phyloP scores from a whole-genome alignment of 257 asterid genomes.

The Cordia subcordata region DNA sequence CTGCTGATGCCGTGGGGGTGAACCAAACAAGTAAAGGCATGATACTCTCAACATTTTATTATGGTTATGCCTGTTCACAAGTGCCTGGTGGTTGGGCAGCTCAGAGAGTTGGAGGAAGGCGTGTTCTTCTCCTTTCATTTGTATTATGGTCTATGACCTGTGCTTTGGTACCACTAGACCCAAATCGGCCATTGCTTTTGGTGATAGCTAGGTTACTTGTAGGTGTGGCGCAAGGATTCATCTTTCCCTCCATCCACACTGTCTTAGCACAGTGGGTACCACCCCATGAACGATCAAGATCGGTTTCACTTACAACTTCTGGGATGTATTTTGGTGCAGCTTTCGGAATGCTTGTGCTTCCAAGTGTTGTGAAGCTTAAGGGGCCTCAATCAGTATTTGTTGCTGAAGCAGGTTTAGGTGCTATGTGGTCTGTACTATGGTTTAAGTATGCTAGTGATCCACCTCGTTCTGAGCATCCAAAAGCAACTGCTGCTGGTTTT shows the following conservation, averaged over 20 bases:
- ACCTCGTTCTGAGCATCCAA: conserved; percentile 8
- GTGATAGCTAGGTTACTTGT: conserved; percentile 2
- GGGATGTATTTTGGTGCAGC: conserved; percentile 5
- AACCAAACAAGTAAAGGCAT: conserved; percentile 3
- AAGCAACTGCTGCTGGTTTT: conserved; percentile 6
- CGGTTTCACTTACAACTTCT: conserved; percentile 2
- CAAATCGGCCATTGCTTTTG: conserved; percentile 1
- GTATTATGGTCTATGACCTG: conserved; percentile 2
- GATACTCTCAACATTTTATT: conserved; percentile 1
- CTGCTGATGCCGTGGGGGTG: conserved; percentile 3
- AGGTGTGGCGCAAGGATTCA: conserved; percentile 4
- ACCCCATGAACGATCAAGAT: conserved; percentile 7
- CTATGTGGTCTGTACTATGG: conserved; percentile 6
- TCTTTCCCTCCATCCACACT: conserved; percentile 2
- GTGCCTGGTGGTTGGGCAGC: conserved; percentile 8
- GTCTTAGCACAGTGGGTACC: conserved; percentile 7
- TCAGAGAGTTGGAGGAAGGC: conserved; percentile 2
- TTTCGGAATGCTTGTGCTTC: conserved; percentile 6
- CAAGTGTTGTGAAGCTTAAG: not conserved
- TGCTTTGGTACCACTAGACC: conserved; percentile 3
- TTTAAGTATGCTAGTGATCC: conserved; percentile 5
- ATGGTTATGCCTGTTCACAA: conserved; percentile 4
- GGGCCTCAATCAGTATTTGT: conserved; percentile 3
- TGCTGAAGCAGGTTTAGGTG: conserved; percentile 6
- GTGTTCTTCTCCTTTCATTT: not conserved